Conservation (phyloP, 345 rosid genomes). For the Eucalyptus paniculata region DNA sequence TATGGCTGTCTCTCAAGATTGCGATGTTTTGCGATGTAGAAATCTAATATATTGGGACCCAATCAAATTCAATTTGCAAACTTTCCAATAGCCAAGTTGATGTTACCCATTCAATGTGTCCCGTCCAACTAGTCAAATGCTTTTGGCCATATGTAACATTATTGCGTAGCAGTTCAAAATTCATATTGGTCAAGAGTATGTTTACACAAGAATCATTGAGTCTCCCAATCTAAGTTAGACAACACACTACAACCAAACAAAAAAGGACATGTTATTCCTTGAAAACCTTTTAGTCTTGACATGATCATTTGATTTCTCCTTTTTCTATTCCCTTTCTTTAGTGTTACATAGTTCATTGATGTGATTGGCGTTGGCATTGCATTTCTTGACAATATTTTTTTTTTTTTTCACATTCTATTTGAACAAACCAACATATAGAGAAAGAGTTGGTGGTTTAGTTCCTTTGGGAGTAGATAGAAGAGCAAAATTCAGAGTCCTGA, state of each 20-base stretch:
- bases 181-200: not conserved
- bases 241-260: not conserved
- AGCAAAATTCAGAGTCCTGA: not conserved
- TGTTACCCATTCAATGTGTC: not conserved
- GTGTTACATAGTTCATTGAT: not conserved
- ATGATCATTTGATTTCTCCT: not conserved
- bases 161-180: not conserved
- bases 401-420: not conserved
- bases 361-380: fast-evolving
- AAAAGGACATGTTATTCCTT: not conserved
- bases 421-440: not conserved
- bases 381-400: not conserved
- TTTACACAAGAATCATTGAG: not conserved
- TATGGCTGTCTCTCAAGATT: not conserved
- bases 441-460: not conserved
- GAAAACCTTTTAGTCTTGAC: not conserved
- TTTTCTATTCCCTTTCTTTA: not conserved
- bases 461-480: not conserved
- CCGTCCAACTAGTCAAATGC: not conserved
- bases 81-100: not conserved
- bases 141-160: not conserved
- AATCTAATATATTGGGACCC: not conserved
- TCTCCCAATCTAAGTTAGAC: not conserved
- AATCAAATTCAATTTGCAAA: not conserved
- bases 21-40: not conserved